Conservation (phyloP, 306 rosid genomes). For the Echinosophora koreensis region DNA sequence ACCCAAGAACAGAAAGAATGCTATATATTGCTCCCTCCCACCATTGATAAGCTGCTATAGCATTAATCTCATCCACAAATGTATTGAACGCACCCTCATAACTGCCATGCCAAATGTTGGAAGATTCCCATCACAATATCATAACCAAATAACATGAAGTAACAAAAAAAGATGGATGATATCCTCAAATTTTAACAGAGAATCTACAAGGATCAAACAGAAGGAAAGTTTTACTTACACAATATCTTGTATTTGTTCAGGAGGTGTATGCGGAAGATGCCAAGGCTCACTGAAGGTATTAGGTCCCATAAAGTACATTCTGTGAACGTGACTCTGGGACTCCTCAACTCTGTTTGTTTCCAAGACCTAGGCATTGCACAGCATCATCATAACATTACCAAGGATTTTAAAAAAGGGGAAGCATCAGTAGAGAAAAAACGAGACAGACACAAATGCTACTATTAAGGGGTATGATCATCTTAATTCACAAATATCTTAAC, state of each 20-base stretch:
- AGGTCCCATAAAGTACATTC: constrained; percentile 99
- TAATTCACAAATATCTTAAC: constrained; percentile 28
- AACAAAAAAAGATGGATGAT: not conserved
- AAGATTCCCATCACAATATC: constrained; percentile 46
- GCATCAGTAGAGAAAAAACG: not conserved
- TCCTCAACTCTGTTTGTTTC: constrained; percentile 99
- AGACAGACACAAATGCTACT: not conserved
- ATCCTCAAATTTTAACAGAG: constrained; percentile 29
- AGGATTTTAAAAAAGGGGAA: not conserved
- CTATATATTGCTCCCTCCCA: constrained; percentile 98
- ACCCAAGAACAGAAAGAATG: constrained; percentile 77
- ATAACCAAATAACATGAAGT: constrained; percentile 36
- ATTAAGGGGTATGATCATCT: constrained; percentile 15
- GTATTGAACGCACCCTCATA: constrained; percentile 90
- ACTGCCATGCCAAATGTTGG: constrained; percentile 61
- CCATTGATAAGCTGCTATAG: constrained; percentile 93
- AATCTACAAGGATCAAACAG: constrained; percentile 35
- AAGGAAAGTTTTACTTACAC: constrained; percentile 69
- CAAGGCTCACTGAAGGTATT: constrained; percentile 97
- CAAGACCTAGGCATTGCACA: constrained; percentile 69
- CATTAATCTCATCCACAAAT: constrained; percentile 94
- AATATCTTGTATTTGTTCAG: constrained; percentile 90
- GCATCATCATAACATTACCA: constrained; percentile 26
- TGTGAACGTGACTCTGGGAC: constrained; percentile 94
- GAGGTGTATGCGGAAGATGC: constrained; percentile 93